Evolutionary conservation across 805 yeast species (phyloP).

Genomic region (Kodamaea kaohsiungensis): DNA sequence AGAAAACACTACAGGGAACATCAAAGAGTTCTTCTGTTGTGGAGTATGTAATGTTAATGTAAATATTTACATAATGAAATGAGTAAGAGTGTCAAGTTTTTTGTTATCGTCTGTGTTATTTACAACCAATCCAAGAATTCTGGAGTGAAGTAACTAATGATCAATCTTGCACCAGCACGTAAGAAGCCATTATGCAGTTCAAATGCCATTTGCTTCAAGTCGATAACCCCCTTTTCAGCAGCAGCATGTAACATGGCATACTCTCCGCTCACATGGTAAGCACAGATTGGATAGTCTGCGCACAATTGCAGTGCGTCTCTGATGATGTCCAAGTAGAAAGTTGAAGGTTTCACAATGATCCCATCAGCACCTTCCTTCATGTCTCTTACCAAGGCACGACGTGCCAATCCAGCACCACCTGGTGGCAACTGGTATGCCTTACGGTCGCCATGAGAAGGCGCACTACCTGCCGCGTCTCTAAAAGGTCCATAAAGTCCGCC

Average conservation of each 20-base stretch:
- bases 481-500: slow-evolving; percentile 95
- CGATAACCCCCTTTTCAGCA: slow-evolving; percentile 91
- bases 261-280: slow-evolving; percentile 97
- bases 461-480: slow-evolving; percentile 94
- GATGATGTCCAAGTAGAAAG: slow-evolving; percentile 90
- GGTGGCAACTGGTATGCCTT: slow-evolving; percentile 91
- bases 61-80: not conserved
- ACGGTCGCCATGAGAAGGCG: slow-evolving; percentile 89
- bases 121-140: slow-evolving; percentile 92
- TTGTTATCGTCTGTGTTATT: not conserved
- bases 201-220: slow-evolving; percentile 76
- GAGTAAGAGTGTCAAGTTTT: not conserved
- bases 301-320: slow-evolving; percentile 84
- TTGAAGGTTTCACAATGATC: slow-evolving; percentile 91
- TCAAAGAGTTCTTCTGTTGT: not conserved
- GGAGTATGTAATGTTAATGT: not conserved
- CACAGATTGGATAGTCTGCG: slow-evolving; percentile 83
- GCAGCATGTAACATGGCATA: slow-evolving; percentile 98
- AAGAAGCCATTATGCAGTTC: slow-evolving; percentile 90
- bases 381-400: slow-evolving; percentile 86
- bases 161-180: slow-evolving; percentile 93
- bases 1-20: not conserved
- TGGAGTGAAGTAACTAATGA: slow-evolving; percentile 92
- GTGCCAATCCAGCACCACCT: slow-evolving; percentile 90
- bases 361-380: slow-evolving; percentile 94